Conservation (phyloP, 129 eudicot species). For the Chrysanthemum makinoi region DNA sequence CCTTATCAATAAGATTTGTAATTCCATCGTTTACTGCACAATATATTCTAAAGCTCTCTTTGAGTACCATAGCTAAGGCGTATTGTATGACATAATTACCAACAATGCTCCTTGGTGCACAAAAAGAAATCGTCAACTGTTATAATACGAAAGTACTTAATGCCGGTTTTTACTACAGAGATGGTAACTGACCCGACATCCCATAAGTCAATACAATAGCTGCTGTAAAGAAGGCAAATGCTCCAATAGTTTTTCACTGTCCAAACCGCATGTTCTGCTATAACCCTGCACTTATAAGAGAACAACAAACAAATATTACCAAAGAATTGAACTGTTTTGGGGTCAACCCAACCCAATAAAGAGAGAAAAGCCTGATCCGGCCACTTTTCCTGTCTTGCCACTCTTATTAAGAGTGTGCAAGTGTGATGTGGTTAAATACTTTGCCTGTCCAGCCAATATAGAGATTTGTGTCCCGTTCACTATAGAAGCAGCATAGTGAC, state of each 20-base stretch:
- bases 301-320: neutral
- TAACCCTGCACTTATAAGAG: slow-evolving; percentile 52
- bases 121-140: neutral
- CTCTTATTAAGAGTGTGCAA: too few species aligned
- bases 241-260: slow-evolving; percentile 69
- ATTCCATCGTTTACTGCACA: slow-evolving; percentile 94
- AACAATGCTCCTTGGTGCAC: slow-evolving; percentile 90
- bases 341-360: too few species aligned
- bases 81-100: slow-evolving; percentile 84
- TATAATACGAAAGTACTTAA: slow-evolving; percentile 1
- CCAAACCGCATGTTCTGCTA: slow-evolving; percentile 82
- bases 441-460: too few species aligned
- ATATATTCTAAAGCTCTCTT: slow-evolving; percentile 93
- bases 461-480: too few species aligned
- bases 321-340: too few species aligned
- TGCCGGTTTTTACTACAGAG: neutral
- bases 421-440: too few species aligned
- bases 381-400: too few species aligned
- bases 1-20: slow-evolving; percentile 95
- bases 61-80: slow-evolving; percentile 94
- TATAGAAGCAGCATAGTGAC: too few species aligned
- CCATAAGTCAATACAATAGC: slow-evolving; percentile 79
- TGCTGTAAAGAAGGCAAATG: slow-evolving; percentile 94
- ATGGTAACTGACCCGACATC: slow-evolving; percentile 67
- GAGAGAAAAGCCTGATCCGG: too few species aligned